A percentile compares a stretch with the other conserved stretches of the same genome.
phyloP scores from a whole-genome alignment of 768 basidiomycete genomes.

The Podaxis pistillaris region DNA sequence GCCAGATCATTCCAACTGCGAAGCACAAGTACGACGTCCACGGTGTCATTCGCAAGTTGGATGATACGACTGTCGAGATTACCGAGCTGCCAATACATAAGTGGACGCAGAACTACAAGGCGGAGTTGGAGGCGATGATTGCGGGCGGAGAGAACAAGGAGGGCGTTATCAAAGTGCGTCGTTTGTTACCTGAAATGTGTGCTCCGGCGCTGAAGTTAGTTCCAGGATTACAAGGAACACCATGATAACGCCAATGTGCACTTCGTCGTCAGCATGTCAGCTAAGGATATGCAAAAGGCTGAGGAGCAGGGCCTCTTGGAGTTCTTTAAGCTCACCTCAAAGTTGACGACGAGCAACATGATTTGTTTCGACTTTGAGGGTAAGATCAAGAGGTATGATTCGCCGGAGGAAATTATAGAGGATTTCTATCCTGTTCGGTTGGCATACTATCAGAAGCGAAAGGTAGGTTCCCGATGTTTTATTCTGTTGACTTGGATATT shows the following conservation, averaged over 20 bases:
- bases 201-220: neutral
- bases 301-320: constrained; percentile 88
- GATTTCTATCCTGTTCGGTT: constrained; percentile 91
- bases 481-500: constrained; percentile 11
- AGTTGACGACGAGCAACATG: constrained; percentile 94
- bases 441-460: constrained; percentile 93
- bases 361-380: constrained; percentile 96
- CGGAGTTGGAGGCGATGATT: constrained; percentile 87
- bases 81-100: constrained; percentile 93
- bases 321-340: constrained; percentile 85
- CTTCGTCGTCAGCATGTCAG: constrained; percentile 79
- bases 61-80: constrained; percentile 90
- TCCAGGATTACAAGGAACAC: constrained; percentile 94
- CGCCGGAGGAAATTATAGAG: constrained; percentile 87
- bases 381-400: constrained; percentile 91
- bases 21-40: constrained; percentile 86
- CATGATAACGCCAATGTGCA: constrained; percentile 92
- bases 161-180: constrained; percentile 71
- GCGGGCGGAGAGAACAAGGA: constrained; percentile 42
- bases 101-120: constrained; percentile 94
- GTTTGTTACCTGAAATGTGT: neutral
- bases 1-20: constrained; percentile 73
- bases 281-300: constrained; percentile 81
- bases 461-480: constrained; percentile 46
- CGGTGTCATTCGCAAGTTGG: constrained; percentile 72